Percentiles rank a stretch among this genome's conserved stretches.
These are phyloP conservation scores for Pichia norvegensis DNA, from an alignment of 1,139 yeast genomes.

Conservation along the genomic window DNA sequence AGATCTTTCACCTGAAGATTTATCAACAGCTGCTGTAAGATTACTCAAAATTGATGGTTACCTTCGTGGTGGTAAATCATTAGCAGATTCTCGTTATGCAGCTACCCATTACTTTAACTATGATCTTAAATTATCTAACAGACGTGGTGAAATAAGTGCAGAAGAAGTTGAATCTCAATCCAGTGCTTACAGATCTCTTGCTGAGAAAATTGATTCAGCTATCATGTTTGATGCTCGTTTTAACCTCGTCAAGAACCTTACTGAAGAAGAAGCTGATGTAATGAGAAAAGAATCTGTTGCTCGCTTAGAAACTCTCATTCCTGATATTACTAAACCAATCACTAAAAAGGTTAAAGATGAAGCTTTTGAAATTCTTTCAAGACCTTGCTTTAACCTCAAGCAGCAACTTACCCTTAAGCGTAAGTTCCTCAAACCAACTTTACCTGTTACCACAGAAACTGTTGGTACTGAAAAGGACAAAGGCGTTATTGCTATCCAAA, in stretches of 20 bases:
- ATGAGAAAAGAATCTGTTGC: constrained; percentile 25
- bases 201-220: constrained; percentile 23
- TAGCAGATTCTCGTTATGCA: constrained; percentile 53
- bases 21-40: constrained; percentile 40
- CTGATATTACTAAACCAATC: constrained; percentile 20
- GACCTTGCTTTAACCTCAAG: constrained; percentile 32
- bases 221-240: constrained; percentile 35
- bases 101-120: constrained; percentile 46
- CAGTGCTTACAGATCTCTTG: constrained; percentile 8
- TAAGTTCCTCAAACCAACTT: constrained; percentile 35
- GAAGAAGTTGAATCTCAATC: constrained; percentile 24
- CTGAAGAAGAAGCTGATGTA: constrained; percentile 30
- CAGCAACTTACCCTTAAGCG: constrained; percentile 36
- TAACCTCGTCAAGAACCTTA: constrained; percentile 30
- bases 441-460: constrained; percentile 28
- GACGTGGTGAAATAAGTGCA: constrained; percentile 33
- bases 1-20: constrained; percentile 18
- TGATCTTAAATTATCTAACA: constrained; percentile 38
- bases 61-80: constrained; percentile 41
- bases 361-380: constrained; percentile 30
- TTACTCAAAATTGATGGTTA: constrained; percentile 44
- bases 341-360: constrained; percentile 29
- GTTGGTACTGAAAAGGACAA: constrained; percentile 26
- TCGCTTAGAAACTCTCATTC: constrained; percentile 24
- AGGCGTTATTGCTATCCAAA: constrained; percentile 32